phyloP scores from a whole-genome alignment of 1,139 yeast genomes.

The Suhomyces panamericanus region DNA sequence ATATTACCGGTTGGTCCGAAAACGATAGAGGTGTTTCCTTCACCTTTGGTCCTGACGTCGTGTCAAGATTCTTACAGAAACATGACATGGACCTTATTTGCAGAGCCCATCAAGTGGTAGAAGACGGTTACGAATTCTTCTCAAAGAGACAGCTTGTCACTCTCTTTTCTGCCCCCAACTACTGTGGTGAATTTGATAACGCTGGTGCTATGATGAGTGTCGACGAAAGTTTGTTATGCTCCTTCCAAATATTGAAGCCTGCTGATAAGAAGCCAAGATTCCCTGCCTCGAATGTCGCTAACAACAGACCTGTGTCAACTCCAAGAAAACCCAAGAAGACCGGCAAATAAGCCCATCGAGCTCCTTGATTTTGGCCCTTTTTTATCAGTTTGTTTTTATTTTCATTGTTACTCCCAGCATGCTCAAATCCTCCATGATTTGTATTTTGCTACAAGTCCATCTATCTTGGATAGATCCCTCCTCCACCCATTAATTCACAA shows the following conservation, averaged over 20 bases:
- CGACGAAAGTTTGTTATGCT: constrained; percentile 91
- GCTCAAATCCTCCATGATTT: background rate
- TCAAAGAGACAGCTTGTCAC: constrained; percentile 95
- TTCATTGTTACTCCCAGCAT: constrained; percentile 5
- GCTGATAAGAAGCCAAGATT: constrained; percentile 89
- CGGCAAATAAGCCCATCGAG: constrained; percentile 37
- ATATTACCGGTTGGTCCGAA: constrained; percentile 97
- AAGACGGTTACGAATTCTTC: constrained; percentile 97
- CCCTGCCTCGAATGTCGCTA: constrained; percentile 52
- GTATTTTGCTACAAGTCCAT: constrained; percentile 6
- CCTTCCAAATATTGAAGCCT: constrained; percentile 96
- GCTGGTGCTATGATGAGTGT: constrained; percentile 99
- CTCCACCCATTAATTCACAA: constrained; percentile 2
- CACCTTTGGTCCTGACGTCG: constrained; percentile 97
- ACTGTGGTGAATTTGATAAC: constrained; percentile 97
- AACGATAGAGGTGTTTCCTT: constrained; percentile 97
- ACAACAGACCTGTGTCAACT: constrained; percentile 60
- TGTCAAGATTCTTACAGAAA: constrained; percentile 87
- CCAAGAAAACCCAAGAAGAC: constrained; percentile 73
- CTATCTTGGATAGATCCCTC: constrained; percentile 5
- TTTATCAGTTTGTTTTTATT: constrained; percentile 7
- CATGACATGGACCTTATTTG: constrained; percentile 97
- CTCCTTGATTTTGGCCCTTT: constrained; percentile 2
- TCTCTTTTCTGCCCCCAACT: constrained; percentile 92
- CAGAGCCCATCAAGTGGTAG: constrained; percentile 98